Conservation (phyloP, 192 early-diverging fungal genomes). For the Gamsiella multidivaricata region DNA sequence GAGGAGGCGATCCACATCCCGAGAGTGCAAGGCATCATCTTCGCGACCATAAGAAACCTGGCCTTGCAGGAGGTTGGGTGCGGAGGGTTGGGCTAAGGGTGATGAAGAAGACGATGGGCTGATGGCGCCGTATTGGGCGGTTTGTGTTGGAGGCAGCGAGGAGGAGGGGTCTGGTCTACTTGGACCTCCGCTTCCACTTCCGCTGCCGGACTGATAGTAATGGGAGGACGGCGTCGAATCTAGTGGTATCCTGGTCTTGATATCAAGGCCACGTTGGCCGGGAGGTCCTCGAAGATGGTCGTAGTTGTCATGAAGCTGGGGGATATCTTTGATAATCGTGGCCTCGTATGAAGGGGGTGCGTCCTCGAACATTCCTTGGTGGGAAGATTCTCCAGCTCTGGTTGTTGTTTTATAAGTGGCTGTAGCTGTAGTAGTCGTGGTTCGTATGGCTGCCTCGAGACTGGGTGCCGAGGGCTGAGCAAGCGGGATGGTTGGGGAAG, state of each 20-base stretch:
- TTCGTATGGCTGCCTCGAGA: neutral
- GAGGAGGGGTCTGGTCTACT: neutral
- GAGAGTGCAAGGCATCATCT: conserved; percentile 29
- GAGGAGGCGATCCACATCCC: conserved; percentile 36
- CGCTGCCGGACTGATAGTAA: conserved; percentile 19
- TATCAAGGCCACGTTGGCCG: conserved; percentile 43
- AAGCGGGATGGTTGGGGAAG: neutral
- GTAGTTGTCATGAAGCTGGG: conserved; percentile 52
- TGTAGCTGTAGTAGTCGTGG: conserved; percentile 1
- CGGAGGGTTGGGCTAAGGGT: neutral
- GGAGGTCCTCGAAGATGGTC: conserved; percentile 43
- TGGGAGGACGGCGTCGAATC: conserved; percentile 35
- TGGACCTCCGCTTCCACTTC: neutral
- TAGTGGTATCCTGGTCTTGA: conserved; percentile 45
- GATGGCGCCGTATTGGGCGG: neutral
- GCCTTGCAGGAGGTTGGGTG: conserved; percentile 2
- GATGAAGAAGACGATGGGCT: neutral
- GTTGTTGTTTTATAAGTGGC: neutral
- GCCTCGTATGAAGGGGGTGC: conserved; percentile 41
- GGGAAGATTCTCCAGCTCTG: neutral
- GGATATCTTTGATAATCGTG: conserved; percentile 8
- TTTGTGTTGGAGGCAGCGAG: neutral
- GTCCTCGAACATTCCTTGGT: conserved; percentile 14
- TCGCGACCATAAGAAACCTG: conserved; percentile 26
- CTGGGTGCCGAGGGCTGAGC: neutral